Percentiles rank a stretch among this genome's conserved stretches.
These are phyloP conservation scores for Pulchroboletus neoregius DNA, from an alignment of 1,284 basidiomycete species.

Conservation along the genomic window DNA sequence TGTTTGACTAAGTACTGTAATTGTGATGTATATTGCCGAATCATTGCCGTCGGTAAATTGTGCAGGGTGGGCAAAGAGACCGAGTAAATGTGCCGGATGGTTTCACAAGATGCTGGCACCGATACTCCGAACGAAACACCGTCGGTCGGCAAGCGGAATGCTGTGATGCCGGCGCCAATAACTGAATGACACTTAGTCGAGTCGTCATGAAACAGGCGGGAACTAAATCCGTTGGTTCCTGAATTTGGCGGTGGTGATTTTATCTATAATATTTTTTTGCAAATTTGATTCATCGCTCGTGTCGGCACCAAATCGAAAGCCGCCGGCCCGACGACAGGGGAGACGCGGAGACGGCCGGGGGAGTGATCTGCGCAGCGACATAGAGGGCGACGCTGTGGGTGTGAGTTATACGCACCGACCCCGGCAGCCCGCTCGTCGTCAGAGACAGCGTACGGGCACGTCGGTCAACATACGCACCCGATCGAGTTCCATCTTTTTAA, in stretches of 20 bases:
- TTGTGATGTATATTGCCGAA: neutral
- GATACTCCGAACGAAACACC: conserved; percentile 1
- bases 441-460: conserved; percentile 7
- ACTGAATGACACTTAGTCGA: neutral
- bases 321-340: conserved; percentile 34
- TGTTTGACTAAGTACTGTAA: conserved; percentile 74
- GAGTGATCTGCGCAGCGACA: conserved; percentile 29
- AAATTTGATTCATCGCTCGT: conserved; percentile 12
- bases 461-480: too few relatives aligned
- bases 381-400: too few relatives aligned
- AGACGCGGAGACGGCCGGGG: conserved; percentile 27
- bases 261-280: conserved; percentile 10
- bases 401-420: too few relatives aligned
- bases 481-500: conserved; percentile 14
- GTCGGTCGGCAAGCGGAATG: conserved; percentile 2
- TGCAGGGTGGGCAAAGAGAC: conserved; percentile 15
- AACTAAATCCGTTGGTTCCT: conserved; percentile 12
- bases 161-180: conserved; percentile 3
- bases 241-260: conserved; percentile 3
- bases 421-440: conserved; percentile 10
- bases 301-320: conserved; percentile 33
- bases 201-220: conserved; percentile 11
- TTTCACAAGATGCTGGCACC: too few relatives aligned
- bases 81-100: conserved; percentile 17
- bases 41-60: conserved; percentile 28